A percentile compares a stretch with the other conserved stretches of the same genome.
phyloP scores from a whole-genome alignment of 164 flowering plant species.

The Annona cherimola region DNA sequence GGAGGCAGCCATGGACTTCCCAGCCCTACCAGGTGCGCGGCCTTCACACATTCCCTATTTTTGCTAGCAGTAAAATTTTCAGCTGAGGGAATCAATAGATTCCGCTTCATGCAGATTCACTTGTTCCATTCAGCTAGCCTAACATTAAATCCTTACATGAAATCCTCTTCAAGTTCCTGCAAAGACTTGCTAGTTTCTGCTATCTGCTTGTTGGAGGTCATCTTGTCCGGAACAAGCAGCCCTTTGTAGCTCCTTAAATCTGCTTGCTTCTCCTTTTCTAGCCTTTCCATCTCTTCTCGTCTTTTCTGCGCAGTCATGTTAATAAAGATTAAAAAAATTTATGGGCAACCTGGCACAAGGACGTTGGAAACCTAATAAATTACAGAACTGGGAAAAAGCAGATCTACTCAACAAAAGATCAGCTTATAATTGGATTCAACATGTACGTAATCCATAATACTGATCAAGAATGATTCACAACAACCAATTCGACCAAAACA shows the following conservation, averaged over 20 bases:
- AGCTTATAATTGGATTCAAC: not conserved
- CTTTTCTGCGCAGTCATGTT: constrained; percentile 49
- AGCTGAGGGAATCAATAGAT: not conserved
- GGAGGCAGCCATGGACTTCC: not conserved
- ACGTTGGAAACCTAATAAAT: no score
- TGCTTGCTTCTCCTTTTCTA: constrained; percentile 89
- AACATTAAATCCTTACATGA: constrained; percentile 48
- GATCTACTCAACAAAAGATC: not conserved
- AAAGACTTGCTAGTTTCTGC: constrained; percentile 70
- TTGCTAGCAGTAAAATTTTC: not conserved
- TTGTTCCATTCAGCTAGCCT: not conserved
- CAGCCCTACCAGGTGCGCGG: not conserved
- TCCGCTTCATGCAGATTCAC: not conserved
- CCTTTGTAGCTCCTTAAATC: constrained; percentile 97
- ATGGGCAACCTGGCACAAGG: not conserved
- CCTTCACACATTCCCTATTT: not conserved
- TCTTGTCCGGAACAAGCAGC: constrained; percentile 87
- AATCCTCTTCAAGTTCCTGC: constrained; percentile 95
- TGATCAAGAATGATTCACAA: not conserved
- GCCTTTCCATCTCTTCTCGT: constrained; percentile 85
- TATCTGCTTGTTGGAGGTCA: constrained; percentile 94
- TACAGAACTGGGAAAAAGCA: not conserved
- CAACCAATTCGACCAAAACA: not conserved
- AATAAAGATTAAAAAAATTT: no score
- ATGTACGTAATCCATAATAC: not conserved